Conservation (phyloP, 176 grass and related monocot species). For the Triticum aestivum region IWGSC_CS_RefSeq_v2.1 NC_057805.1:513291797-513292296, state of each 20-base stretch:
- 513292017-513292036: background rate
- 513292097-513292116: background rate
- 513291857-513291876: constrained; percentile 92
- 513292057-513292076: constrained; percentile 1
- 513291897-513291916: constrained; percentile 89
- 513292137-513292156: background rate
- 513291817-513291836: constrained; percentile 96
- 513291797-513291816: constrained; percentile 80
- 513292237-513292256: background rate
- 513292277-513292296: background rate
- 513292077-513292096: background rate
- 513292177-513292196: background rate
- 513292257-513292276: background rate
- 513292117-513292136: constrained; percentile 10
- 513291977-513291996: background rate
- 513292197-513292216: background rate
- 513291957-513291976: background rate
- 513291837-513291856: constrained; percentile 96
- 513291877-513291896: constrained; percentile 89
- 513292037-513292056: constrained; percentile 10
- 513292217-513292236: background rate
- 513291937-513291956: background rate
- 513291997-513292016: background rate
- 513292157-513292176: background rate
- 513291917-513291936: constrained; percentile 79